These are phyloP conservation scores for Colletotrichum neosansevieriae DNA, from an alignment of 2,329 filamentous ascomycete species.

Conservation along the genomic window DNA sequence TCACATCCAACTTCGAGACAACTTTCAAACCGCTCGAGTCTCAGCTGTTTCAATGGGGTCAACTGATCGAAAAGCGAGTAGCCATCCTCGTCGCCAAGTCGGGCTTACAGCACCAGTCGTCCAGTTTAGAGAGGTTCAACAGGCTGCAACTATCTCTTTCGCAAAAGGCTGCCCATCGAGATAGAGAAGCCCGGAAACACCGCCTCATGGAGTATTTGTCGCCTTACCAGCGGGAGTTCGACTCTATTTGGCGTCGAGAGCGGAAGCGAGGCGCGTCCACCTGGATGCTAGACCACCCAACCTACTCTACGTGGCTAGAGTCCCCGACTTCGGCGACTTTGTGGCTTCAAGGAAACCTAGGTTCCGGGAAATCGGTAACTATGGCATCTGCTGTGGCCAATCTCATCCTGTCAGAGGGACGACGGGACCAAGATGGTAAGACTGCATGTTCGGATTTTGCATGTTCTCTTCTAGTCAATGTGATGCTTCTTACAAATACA, in stretches of 20 bases:
- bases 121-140: not conserved
- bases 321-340: not conserved
- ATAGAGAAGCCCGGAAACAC: not conserved
- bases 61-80: constrained; percentile 5
- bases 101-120: not conserved
- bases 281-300: not conserved
- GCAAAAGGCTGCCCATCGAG: not conserved
- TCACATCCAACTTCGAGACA: too few species aligned
- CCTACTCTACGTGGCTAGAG: not conserved
- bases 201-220: not conserved
- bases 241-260: constrained; percentile 22
- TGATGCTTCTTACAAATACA: too few species aligned
- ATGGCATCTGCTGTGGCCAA: too few species aligned
- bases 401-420: too few species aligned
- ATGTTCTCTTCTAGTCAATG: too few species aligned
- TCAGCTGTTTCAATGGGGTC: not conserved
- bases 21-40: too few species aligned
- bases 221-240: constrained; percentile 6
- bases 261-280: not conserved
- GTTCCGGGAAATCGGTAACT: not conserved
- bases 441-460: too few species aligned
- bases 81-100: not conserved
- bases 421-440: too few species aligned
- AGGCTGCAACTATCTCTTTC: not conserved
- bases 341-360: constrained; percentile 9